These are phyloP conservation scores for Russula sp. DNA, from an alignment of 768 basidiomycete species.

Conservation along the genomic window DNA sequence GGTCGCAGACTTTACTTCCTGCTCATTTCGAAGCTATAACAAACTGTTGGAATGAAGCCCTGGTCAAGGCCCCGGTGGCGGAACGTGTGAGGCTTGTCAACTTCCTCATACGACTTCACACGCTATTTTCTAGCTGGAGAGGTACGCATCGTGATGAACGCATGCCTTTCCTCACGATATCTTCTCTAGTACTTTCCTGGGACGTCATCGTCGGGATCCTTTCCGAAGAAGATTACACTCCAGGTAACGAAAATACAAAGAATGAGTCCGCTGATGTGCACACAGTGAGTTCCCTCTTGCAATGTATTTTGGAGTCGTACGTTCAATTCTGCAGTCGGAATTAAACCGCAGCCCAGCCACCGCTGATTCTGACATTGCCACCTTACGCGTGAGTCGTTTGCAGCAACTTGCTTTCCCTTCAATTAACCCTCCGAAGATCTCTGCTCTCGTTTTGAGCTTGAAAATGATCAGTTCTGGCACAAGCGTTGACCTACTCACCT, in stretches of 20 bases:
- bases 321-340: slow-evolving; percentile 33
- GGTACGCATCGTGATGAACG: slow-evolving; percentile 35
- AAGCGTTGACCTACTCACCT: slow-evolving; percentile 41
- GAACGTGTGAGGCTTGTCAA: slow-evolving; percentile 54
- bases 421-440: slow-evolving; percentile 37
- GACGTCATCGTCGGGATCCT: slow-evolving; percentile 52
- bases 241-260: slow-evolving; percentile 35
- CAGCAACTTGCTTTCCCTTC: not conserved
- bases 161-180: not conserved
- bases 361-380: slow-evolving; percentile 43
- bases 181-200: slow-evolving; percentile 55
- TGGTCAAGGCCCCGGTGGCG: slow-evolving; percentile 47
- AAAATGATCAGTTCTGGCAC: slow-evolving; percentile 65
- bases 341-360: slow-evolving; percentile 17
- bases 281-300: slow-evolving; percentile 32
- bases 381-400: slow-evolving; percentile 38
- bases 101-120: slow-evolving; percentile 62
- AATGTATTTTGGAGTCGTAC: not conserved
- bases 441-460: slow-evolving; percentile 51
- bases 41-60: slow-evolving; percentile 58
- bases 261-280: slow-evolving; percentile 38
- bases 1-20: slow-evolving; percentile 55
- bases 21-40: slow-evolving; percentile 62
- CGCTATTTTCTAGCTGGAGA: slow-evolving; percentile 64
- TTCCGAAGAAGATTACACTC: slow-evolving; percentile 47